phyloP scores from a whole-genome alignment of 2,329 filamentous ascomycete species.

The Aspergillus pseudonomiae region DNA sequence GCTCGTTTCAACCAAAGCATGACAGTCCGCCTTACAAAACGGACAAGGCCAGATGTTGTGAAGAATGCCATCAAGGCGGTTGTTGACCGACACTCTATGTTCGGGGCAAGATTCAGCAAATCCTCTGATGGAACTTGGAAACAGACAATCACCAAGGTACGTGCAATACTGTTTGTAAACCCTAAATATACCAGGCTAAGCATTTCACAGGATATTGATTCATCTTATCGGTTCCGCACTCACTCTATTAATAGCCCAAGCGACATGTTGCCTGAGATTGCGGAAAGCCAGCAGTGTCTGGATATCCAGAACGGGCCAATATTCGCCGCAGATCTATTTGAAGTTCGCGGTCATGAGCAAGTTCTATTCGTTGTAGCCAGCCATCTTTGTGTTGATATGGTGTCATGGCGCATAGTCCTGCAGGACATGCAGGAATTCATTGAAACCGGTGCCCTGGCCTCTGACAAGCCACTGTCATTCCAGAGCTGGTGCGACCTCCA shows the following conservation, averaged over 20 bases:
- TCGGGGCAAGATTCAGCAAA: slow-evolving; percentile 34
- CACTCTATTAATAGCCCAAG: slow-evolving; percentile 28
- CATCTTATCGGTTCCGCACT: slow-evolving; percentile 36
- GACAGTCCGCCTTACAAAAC: slow-evolving; percentile 33
- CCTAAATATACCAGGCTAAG: slow-evolving; percentile 13
- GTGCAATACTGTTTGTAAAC: slow-evolving; percentile 5
- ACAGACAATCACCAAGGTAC: slow-evolving; percentile 31
- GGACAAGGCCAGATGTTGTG: slow-evolving; percentile 26
- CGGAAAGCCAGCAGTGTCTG: slow-evolving; percentile 35
- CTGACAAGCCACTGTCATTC: slow-evolving; percentile 41
- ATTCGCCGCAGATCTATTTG: slow-evolving; percentile 25
- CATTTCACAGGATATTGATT: slow-evolving; percentile 29
- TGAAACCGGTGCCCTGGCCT: slow-evolving; percentile 34
- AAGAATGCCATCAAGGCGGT: slow-evolving; percentile 33
- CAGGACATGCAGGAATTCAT: slow-evolving; percentile 41
- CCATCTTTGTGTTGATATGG: slow-evolving; percentile 28
- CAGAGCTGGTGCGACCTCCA: slow-evolving; percentile 43
- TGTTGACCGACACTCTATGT: slow-evolving; percentile 39
- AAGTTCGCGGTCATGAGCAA: slow-evolving; percentile 12
- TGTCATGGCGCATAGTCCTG: slow-evolving; percentile 37
- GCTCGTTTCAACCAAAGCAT: slow-evolving; percentile 41
- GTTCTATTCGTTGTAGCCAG: slow-evolving; percentile 24
- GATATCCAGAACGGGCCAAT: slow-evolving; percentile 35
- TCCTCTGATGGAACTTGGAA: slow-evolving; percentile 27
- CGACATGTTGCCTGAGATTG: slow-evolving; percentile 31